Base-by-base conservation (phyloP, 495 filamentous ascomycete genomes). In the Lichenothelia convexa region DNA sequence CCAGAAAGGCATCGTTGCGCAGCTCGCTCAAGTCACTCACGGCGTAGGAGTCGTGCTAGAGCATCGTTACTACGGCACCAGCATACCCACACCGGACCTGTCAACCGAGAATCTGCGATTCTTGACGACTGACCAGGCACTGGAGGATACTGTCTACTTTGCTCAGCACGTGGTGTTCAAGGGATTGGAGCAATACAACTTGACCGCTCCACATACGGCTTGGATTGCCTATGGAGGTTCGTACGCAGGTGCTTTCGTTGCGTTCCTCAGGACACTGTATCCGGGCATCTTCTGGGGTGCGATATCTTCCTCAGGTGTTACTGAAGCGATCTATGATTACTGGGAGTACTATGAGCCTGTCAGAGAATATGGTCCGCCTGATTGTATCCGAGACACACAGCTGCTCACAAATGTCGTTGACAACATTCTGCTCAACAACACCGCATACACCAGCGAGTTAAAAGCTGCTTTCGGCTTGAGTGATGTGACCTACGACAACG, bases 1-100 rank as follows among this genome's bases (percentile, higher is more conserved):
- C 7, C 71, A 79, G 45, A 76, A 81, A 45, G 79, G 79, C 27
- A 70, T 85, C 32, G 58, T 74, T 3, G 58, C 66, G 22, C 58
- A 75, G 38, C 59, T 85, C 18, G 65, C 70, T 5, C 47, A 70
- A 40, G 68, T 68, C 3, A 80, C 77, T 0, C 49, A 66, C 36
- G 79, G 79, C 0, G 53, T 85, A n/a, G 75, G 69, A 1, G 77
- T 85, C 19, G 67, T 85, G 36, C 59, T 83, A 12, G 79, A 85
- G 54, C 79, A 82, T 44, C 65, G 76, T 18, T 82, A 80, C 58
- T 82, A 80, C 40, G 77, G 77, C 4, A 57, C 48, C 15, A 77
- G 71, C 48, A 66, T 68, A 35, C 74, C 75, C 0, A 60, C 59
- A 0, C 41, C 55, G 5, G 60, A 78, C 48, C 56, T 80, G 30